Percentiles rank a stretch among this genome's conserved stretches.
These are phyloP conservation scores for Boletus subparvulus DNA, from an alignment of 768 basidiomycete genomes.

Conservation along the genomic window DNA sequence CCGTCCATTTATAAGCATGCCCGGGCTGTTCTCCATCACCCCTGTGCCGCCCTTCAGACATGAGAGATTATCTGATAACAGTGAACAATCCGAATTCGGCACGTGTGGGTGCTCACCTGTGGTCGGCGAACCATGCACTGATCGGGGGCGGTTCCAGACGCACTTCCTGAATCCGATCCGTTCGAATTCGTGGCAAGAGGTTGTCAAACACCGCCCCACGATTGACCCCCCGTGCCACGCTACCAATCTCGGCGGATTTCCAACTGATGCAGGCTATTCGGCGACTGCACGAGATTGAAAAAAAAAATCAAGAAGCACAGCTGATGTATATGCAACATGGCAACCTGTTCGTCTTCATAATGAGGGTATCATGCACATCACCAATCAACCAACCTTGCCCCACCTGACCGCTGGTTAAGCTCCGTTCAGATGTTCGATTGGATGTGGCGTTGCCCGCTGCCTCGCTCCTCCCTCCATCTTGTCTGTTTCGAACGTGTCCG, in stretches of 20 bases:
- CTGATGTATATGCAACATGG: slow-evolving; percentile 10
- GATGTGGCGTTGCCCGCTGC: slow-evolving; percentile 18
- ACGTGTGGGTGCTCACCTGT: slow-evolving; percentile 27
- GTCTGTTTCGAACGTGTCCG: slow-evolving; percentile 15
- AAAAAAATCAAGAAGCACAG: neutral
- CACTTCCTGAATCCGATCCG: slow-evolving; percentile 15
- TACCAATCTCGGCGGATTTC: slow-evolving; percentile 7
- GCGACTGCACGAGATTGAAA: slow-evolving; percentile 8
- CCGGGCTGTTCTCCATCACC: slow-evolving; percentile 5
- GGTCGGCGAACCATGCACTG: slow-evolving; percentile 25
- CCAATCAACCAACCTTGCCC: slow-evolving; percentile 8
- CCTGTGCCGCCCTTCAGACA: slow-evolving; percentile 4
- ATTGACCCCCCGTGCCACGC: slow-evolving; percentile 10
- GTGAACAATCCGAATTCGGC: neutral
- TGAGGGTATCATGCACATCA: slow-evolving; percentile 9
- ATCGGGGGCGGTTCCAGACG: slow-evolving; percentile 26
- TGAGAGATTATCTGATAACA: slow-evolving; percentile 21
- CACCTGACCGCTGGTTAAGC: slow-evolving; percentile 22
- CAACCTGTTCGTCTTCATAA: slow-evolving; percentile 11
- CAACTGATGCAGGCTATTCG: slow-evolving; percentile 13
- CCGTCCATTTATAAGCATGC: slow-evolving; percentile 5
- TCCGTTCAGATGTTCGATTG: slow-evolving; percentile 23
- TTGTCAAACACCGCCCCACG: slow-evolving; percentile 25
- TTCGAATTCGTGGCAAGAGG: slow-evolving; percentile 21
- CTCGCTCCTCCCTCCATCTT: slow-evolving; percentile 19